Conservation (phyloP, 768 basidiomycete species). For the Lactarius akahatsu region DNA sequence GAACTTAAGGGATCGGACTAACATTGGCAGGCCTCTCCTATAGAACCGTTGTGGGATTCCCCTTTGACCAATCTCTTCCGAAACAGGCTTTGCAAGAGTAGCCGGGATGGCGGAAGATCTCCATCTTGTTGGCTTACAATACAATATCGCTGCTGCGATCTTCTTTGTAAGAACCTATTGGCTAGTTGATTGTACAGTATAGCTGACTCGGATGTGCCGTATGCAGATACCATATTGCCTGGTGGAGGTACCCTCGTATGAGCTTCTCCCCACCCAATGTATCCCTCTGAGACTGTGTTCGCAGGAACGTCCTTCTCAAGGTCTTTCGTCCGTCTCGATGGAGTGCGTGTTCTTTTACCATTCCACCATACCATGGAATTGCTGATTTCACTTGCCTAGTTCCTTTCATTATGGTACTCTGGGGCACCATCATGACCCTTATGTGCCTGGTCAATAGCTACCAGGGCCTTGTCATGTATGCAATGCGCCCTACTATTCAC, state of each 20-base stretch:
- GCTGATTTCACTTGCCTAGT: slow-evolving; percentile 35
- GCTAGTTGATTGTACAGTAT: not conserved
- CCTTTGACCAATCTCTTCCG: not conserved
- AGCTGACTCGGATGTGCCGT: slow-evolving; percentile 1
- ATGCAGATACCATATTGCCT: slow-evolving; percentile 40
- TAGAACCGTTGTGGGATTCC: not conserved
- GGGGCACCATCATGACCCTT: slow-evolving; percentile 42
- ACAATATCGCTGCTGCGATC: slow-evolving; percentile 42
- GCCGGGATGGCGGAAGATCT: slow-evolving; percentile 46
- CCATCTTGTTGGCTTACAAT: slow-evolving; percentile 37
- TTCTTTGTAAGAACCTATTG: slow-evolving; percentile 37
- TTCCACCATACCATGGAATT: not conserved
- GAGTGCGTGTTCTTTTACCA: slow-evolving; percentile 32
- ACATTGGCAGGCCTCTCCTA: slow-evolving; percentile 20
- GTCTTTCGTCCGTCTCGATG: slow-evolving; percentile 39
- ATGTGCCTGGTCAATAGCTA: slow-evolving; percentile 41
- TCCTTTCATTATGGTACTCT: slow-evolving; percentile 40
- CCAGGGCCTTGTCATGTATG: slow-evolving; percentile 37
- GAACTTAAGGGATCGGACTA: slow-evolving; percentile 30
- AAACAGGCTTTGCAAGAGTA: slow-evolving; percentile 33
- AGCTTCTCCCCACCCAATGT: not conserved
- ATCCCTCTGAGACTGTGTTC: not conserved
- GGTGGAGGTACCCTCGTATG: slow-evolving; percentile 42
- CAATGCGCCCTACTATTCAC: slow-evolving; percentile 8
- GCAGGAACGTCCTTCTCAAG: slow-evolving; percentile 42